Evolutionary conservation across 257 asterid species (phyloP).

Genomic region (Solanum virginianum): DNA sequence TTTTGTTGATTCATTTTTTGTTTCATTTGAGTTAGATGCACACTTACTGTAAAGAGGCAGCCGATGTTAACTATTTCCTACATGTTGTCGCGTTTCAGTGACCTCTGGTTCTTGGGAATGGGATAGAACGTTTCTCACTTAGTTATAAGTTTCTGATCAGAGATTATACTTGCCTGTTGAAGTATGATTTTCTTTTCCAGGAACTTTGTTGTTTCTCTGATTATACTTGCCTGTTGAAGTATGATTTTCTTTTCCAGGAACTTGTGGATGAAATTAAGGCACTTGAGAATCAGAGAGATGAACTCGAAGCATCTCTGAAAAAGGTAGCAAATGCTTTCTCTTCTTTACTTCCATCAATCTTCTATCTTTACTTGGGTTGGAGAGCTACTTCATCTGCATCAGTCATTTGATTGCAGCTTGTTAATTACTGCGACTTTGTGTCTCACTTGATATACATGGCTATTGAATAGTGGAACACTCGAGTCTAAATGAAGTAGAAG

Average conservation of each 20-base stretch:
- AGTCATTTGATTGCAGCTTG: background rate
- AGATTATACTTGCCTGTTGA: slow-evolving; percentile 4
- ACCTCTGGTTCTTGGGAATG: background rate
- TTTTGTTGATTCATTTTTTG: background rate
- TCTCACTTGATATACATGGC: background rate
- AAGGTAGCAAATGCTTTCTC: slow-evolving; percentile 31
- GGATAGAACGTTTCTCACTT: background rate
- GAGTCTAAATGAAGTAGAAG: background rate
- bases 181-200: slow-evolving; percentile 32
- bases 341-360: background rate
- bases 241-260: slow-evolving; percentile 42
- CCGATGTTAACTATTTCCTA: background rate
- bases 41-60: background rate
- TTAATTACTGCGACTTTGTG: background rate
- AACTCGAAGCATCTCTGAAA: slow-evolving; percentile 63
- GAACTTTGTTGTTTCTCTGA: too few species aligned
- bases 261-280: slow-evolving; percentile 42
- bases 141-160: background rate
- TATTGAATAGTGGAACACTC: background rate
- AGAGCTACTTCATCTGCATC: background rate
- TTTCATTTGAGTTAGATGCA: background rate
- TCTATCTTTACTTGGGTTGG: background rate
- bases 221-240: too few species aligned
- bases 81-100: background rate
- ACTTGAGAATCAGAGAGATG: slow-evolving; percentile 50